A percentile compares a stretch with the other conserved stretches of the same genome.
Evolutionary conservation across 768 basidiomycete genomes (phyloP).

Genomic region (Hydnomerulius pinastri): DNA sequence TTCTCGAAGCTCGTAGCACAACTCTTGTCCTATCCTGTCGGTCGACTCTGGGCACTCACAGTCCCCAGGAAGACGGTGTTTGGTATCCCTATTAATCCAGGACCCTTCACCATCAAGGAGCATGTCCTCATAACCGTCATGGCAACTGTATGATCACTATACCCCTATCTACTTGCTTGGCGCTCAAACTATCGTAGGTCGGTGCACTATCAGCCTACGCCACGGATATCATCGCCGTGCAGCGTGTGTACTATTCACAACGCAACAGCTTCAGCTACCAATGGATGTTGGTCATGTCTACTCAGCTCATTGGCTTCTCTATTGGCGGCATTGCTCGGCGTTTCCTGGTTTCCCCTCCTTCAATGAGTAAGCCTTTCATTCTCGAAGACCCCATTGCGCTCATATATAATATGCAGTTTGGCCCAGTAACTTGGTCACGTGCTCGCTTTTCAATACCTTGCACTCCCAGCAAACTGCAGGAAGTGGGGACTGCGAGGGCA

Average conservation of each 20-base stretch:
- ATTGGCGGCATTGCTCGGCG: slow-evolving; percentile 46
- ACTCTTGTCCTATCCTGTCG: slow-evolving; percentile 4
- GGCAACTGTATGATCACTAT: slow-evolving; percentile 51
- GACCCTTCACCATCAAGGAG: slow-evolving; percentile 64
- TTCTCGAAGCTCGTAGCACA: slow-evolving; percentile 46
- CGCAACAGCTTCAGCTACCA: slow-evolving; percentile 34
- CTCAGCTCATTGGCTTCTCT: slow-evolving; percentile 11
- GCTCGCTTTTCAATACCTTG: no score
- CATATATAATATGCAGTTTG: no score
- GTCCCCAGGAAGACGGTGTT: slow-evolving; percentile 39
- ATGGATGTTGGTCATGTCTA: slow-evolving; percentile 13
- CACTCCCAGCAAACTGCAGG: no score
- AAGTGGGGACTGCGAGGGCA: no score
- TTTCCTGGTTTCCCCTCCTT: slow-evolving; percentile 59
- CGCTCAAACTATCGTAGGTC: slow-evolving; percentile 18
- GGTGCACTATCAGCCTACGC: neutral
- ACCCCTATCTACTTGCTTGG: neutral
- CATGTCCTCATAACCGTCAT: slow-evolving; percentile 66
- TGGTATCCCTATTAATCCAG: slow-evolving; percentile 34
- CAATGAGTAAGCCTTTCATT: slow-evolving; percentile 52
- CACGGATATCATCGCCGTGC: slow-evolving; percentile 49
- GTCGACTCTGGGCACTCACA: slow-evolving; percentile 58
- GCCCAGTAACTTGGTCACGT: no score
- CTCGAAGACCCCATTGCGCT: no score
- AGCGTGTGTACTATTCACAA: slow-evolving; percentile 47